Evolutionary conservation across 257 asterid genomes (phyloP).

Genomic region (Solanum habrochaites): DNA sequence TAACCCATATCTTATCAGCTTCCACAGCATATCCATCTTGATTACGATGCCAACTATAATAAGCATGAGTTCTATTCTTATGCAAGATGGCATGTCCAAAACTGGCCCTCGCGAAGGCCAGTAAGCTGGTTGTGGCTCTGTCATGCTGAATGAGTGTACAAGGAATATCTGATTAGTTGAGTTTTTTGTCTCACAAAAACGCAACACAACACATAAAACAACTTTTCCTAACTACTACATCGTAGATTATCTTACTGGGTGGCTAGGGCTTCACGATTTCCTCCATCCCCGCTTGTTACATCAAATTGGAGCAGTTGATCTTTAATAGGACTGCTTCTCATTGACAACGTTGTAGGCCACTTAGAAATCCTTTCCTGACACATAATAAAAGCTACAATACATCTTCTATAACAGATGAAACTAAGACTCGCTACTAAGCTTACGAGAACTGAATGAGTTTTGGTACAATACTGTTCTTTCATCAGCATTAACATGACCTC

Average conservation of each 20-base stretch:
- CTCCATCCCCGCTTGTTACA: conserved; percentile 61
- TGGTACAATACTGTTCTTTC: conserved; percentile 63
- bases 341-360: conserved; percentile 47
- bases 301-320: conserved; percentile 56
- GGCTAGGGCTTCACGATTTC: conserved; percentile 60
- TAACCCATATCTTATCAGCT: conserved; percentile 75
- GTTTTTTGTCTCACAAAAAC: background rate
- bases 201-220: background rate
- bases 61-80: conserved; percentile 76
- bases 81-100: conserved; percentile 81
- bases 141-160: conserved; percentile 39
- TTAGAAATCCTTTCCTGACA: conserved; percentile 54
- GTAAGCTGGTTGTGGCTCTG: conserved; percentile 79
- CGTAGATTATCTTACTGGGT: conserved; percentile 26
- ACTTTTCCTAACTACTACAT: no score
- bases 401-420: background rate
- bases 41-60: conserved; percentile 74
- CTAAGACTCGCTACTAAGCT: background rate
- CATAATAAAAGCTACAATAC: background rate
- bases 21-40: conserved; percentile 62
- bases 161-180: background rate
- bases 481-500: conserved; percentile 93
- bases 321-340: conserved; percentile 28
- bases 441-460: background rate
- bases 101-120: conserved; percentile 90